Base-by-base conservation (phyloP, 2,329 filamentous ascomycete species). In the Diaporthe citri region DNA sequence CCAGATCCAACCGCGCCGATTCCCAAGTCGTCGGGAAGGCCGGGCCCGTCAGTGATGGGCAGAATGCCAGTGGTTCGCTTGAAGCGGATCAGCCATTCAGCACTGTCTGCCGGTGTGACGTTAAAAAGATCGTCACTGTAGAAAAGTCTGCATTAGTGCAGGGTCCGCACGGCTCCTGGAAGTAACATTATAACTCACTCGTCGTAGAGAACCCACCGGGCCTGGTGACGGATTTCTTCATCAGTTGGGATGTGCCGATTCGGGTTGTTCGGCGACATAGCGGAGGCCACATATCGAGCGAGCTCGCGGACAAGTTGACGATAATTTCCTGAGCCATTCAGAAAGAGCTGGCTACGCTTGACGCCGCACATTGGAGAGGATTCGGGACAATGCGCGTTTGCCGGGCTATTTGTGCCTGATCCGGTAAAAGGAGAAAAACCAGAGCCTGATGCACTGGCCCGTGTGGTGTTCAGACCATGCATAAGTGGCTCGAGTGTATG, bases 201-300 rank as follows among this genome's bases (percentile, higher is more conserved):
- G 73, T 92, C 90, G 74, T 91, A 92, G 0, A 92, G 82, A 48
- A 92, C 87, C 89, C 90, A 92, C 25, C 90, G 87, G 3, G 90
- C 90, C 79, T 92, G 91, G 76, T 91, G 88, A 79, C 91, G 88
- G n/a, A 93, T 82, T 79, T 92, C 90, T n/a, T 88, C 86, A 77
- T 92, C 90, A 0, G 86, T 88, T 0, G 88, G 91, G n/a, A 89
- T 83, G 75, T 92, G 90, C 55, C 85, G 84, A 79, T 87, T 91
- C 2, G 90, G 90, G 76, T 92, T 92, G 77, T 92, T 90, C 0
- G 87, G 82, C 5, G 90, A 92, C 86, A 88, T 90, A 34, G 86
- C 86, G 7, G 87, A 84, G 20, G 84, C 83, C 3, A 89, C 87
- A 80, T 86, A 92, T 41, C 90, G 86, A 48, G 81, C 82, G 39